Evolutionary conservation across 805 yeast genomes (phyloP).

Genomic region (Lachancea quebecensis): DNA sequence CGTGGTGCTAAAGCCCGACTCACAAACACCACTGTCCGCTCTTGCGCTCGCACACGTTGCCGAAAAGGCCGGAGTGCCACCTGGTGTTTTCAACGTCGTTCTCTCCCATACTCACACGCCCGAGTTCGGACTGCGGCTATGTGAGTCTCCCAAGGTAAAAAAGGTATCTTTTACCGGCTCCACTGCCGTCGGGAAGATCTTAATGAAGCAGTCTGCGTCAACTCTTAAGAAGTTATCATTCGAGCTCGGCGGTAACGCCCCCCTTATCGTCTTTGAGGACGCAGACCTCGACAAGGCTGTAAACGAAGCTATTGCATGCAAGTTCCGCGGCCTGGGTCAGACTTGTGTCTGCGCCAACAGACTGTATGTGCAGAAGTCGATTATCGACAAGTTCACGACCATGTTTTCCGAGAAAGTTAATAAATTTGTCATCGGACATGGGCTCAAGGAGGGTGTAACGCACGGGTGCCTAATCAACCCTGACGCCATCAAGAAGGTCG

Average conservation of each 20-base stretch:
- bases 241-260: conserved; percentile 66
- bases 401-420: conserved; percentile 40
- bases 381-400: conserved; percentile 43
- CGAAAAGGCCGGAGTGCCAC: conserved; percentile 55
- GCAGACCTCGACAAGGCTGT: conserved; percentile 53
- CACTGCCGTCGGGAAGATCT: conserved; percentile 51
- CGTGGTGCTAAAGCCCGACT: conserved; percentile 53
- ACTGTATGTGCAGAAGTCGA: conserved; percentile 45
- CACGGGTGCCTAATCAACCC: conserved; percentile 53
- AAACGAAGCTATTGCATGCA: conserved; percentile 44
- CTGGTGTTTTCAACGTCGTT: conserved; percentile 49
- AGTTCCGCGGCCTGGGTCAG: conserved; percentile 58
- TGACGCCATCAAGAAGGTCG: conserved; percentile 46
- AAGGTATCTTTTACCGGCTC: conserved; percentile 63
- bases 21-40: conserved; percentile 55
- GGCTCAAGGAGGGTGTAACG: conserved; percentile 43
- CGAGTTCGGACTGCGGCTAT: conserved; percentile 43
- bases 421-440: conserved; percentile 49
- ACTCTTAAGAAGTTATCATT: conserved; percentile 55
- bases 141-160: conserved; percentile 42
- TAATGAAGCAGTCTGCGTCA: conserved; percentile 50
- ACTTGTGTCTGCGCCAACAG: conserved; percentile 62
- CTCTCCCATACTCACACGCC: conserved; percentile 46
- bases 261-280: conserved; percentile 54
- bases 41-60: conserved; percentile 50